Base-by-base conservation (phyloP, 1,284 basidiomycete species). In the Calocybe gambosa region DNA sequence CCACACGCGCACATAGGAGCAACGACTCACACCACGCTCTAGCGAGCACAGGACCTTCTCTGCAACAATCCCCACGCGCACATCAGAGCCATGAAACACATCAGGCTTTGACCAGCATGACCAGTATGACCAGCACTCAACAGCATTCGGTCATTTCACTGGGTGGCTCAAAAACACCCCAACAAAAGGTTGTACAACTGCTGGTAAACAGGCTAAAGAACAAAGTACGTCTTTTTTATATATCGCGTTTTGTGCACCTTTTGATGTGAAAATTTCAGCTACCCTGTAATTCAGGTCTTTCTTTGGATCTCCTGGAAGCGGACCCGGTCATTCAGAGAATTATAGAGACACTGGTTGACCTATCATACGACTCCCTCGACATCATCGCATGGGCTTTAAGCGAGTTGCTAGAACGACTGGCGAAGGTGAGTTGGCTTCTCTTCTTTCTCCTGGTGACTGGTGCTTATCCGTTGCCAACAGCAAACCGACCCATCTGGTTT, bases 281-380 rank as follows among this genome's bases (percentile, higher is more conserved):
- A n/a, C 92, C 91, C 47, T 85, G 80, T 58, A 78, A 89, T 65
- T 92, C 90, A 29, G 91, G 91, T 10, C 70, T 78, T 35, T 69
- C 81, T 20, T 63, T 93, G 39, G 79, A 81, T 54, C 75, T 79
- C 35, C 69, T 93, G 50, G 91, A 93, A 65, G 70, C 73, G 5
- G 89, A 93, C 63, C 69, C 73, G 31, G 79, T 85, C 1, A 78
- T 86, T 0, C 77, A 80, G 56, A 80, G 88, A 56, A 80, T 85
- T 5, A 79, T 93, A 34, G 77, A 85, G 54, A 80, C 88, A 10
- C 69, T 94, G 18, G 77, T 89, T n/a, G 82, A 89, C 40, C 74
- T 93, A 15, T 80, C 89, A 1, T 69, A 74, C 45, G 84, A 89
- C 52, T 83, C 84, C 13, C 65, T 91, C 45, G 81, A 89, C 56